These are phyloP conservation scores for Emmonsiellopsis sp. DNA, from an alignment of 2,329 filamentous ascomycete species.

Conservation along the genomic window DNA sequence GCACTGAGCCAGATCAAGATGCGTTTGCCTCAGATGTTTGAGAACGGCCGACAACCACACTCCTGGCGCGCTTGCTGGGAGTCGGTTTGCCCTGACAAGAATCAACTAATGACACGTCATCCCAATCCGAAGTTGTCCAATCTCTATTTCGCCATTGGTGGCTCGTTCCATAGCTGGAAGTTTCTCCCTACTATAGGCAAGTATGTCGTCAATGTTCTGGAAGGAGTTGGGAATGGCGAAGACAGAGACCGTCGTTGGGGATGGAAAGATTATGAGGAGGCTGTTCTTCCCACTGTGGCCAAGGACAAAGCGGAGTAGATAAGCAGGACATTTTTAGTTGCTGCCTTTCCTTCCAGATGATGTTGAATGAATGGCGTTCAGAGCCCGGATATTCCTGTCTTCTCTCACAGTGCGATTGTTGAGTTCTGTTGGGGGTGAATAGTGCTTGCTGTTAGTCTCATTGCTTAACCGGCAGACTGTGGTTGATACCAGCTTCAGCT, in stretches of 20 bases:
- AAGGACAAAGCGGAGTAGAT: too few species aligned
- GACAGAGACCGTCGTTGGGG: constrained; percentile 35
- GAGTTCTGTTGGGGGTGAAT: too few species aligned
- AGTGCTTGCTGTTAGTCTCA: too few species aligned
- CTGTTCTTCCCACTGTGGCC: not conserved
- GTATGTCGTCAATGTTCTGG: constrained; percentile 36
- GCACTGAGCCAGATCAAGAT: constrained; percentile 18
- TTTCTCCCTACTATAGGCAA: constrained; percentile 55
- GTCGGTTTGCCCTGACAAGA: constrained; percentile 52
- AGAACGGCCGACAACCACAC: constrained; percentile 23
- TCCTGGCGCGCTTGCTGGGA: constrained; percentile 50
- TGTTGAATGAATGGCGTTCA: too few species aligned
- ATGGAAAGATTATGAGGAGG: constrained; percentile 22
- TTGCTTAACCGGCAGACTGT: too few species aligned
- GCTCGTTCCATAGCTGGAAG: constrained; percentile 58
- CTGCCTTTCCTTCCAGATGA: too few species aligned
- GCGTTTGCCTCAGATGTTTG: constrained; percentile 22
- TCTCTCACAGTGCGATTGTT: too few species aligned
- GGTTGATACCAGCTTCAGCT: too few species aligned
- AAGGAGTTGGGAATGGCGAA: constrained; percentile 17
- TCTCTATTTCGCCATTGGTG: constrained; percentile 53
- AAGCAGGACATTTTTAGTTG: too few species aligned
- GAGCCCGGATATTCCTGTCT: too few species aligned
- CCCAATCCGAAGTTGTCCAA: constrained; percentile 42
- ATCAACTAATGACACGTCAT: constrained; percentile 50